Evolutionary conservation across 192 early-diverging fungal genomes (phyloP), one percentile per base, ranked within the genome.

Genomic region (Linnemannia schmuckeri): DNA sequence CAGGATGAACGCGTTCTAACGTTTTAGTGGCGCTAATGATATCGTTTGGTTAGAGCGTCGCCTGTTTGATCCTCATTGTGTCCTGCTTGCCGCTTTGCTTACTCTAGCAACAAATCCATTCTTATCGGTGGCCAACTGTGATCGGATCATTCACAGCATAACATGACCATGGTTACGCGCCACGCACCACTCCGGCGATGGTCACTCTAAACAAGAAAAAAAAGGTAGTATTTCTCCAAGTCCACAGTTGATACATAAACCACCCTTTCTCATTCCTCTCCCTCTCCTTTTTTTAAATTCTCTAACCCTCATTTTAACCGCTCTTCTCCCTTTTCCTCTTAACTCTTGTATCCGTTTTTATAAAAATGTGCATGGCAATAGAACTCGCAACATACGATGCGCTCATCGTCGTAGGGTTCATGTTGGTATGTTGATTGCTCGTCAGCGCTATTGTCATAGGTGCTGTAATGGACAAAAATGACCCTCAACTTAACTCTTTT

Each of bases 311-410:
- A 2, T 15, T 33, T 66, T 33, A 66, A 33, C 61, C 61, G 61
- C 61, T 33, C n/a, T 57, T 27, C n/a, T 27, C 9, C 9, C 8
- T n/a, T 57, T 33, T 12, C 1, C 61, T 63, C 27, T 63, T 22
- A 24, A 12, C 61, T 66, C 30, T 3, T 66, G 61, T 66, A 66
- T 33, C 30, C 12, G 61, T 66, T 35, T 63, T 9, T 13, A 15
- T 10, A 35, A 46, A 68, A 8, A 79, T 61, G 78, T 72, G 70
- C 38, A 40, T 42, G 37, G 69, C 38, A 38, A 44, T 79, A 42
- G 78, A 79, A 55, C 8, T 79, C 33, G 78, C 70, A 7, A 52
- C 40, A n/a, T 71, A 79, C 6, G 70, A 72, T n/a, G 70, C 49
- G 12, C 70, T 79, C 68, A 22, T 79, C 5, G 52, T 72, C 22